These are phyloP conservation scores for Tolypocladium paradoxum DNA, from an alignment of 2,329 filamentous ascomycete genomes.

Conservation along the genomic window DNA sequence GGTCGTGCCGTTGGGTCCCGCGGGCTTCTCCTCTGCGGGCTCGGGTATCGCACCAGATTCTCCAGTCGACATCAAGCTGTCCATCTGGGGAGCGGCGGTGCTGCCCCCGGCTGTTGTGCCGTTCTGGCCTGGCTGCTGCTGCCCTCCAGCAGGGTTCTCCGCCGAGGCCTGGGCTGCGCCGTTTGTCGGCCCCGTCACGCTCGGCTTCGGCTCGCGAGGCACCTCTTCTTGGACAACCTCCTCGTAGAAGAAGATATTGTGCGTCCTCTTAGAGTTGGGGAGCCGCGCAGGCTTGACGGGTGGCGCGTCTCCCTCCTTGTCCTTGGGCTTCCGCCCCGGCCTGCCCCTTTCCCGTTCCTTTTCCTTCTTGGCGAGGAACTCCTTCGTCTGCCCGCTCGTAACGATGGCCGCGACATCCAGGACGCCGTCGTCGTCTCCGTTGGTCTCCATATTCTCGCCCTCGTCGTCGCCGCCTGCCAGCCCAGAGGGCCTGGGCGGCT, in stretches of 20 bases:
- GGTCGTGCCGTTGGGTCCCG: background rate
- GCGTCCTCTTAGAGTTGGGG: constrained; percentile 61
- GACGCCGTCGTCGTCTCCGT: constrained; percentile 56
- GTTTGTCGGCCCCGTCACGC: constrained; percentile 4
- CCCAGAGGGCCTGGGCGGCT: background rate
- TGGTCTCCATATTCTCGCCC: constrained; percentile 23
- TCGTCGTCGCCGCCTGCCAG: constrained; percentile 26
- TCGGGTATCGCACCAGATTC: background rate
- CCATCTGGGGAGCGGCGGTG: background rate
- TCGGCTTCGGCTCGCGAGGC: constrained; percentile 22
- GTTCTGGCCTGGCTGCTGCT: background rate
- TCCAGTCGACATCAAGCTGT: background rate
- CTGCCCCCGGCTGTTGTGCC: background rate
- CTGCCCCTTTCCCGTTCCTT: constrained; percentile 68
- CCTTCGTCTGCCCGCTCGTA: constrained; percentile 67
- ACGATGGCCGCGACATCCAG: constrained; percentile 80
- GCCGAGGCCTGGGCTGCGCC: constrained; percentile 7
- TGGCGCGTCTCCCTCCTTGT: constrained; percentile 41
- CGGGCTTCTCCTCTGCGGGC: background rate
- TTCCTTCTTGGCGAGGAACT: constrained; percentile 75
- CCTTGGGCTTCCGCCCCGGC: constrained; percentile 38
- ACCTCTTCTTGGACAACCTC: constrained; percentile 50
- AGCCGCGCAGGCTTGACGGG: constrained; percentile 47
- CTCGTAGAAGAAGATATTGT: constrained; percentile 64
- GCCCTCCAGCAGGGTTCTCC: background rate